These are phyloP conservation scores for Aspergillus leporis DNA, from an alignment of 495 filamentous ascomycete species.

Conservation along the genomic window DNA sequence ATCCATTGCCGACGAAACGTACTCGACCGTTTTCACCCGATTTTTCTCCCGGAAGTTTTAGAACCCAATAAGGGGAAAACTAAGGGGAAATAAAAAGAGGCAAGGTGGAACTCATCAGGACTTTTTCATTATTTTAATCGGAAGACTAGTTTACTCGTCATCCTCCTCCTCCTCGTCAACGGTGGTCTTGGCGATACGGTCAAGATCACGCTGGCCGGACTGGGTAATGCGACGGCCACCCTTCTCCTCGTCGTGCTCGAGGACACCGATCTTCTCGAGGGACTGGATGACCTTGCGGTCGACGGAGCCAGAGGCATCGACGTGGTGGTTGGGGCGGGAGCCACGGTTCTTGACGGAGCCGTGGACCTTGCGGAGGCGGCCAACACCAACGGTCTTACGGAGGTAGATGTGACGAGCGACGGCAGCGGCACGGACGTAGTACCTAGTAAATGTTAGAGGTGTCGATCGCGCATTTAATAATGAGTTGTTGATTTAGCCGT, in stretches of 20 bases:
- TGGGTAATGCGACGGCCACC: constrained; percentile 97
- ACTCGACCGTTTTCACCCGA: constrained; percentile 9
- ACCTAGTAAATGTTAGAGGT: constrained; percentile 49
- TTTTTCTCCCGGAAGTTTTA: constrained; percentile 3
- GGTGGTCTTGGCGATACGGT: constrained; percentile 70
- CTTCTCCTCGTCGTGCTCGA: constrained; percentile 96
- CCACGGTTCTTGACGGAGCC: constrained; percentile 97
- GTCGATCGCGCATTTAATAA: constrained; percentile 1
- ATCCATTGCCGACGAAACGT: constrained; percentile 9
- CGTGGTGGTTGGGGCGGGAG: constrained; percentile 86
- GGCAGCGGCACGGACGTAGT: constrained; percentile 95
- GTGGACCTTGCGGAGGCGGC: constrained; percentile 88
- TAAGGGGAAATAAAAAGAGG: constrained; percentile 7
- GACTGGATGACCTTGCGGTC: constrained; percentile 96
- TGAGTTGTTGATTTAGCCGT: constrained; percentile 22
- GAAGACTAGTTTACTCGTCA: constrained; percentile 47
- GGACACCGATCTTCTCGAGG: constrained; percentile 97
- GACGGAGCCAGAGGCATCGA: constrained; percentile 89
- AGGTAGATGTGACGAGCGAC: constrained; percentile 98
- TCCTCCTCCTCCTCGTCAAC: constrained; percentile 54
- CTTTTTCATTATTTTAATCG: constrained; percentile 37
- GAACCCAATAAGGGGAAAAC: constrained; percentile 2
- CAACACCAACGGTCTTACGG: constrained; percentile 97
- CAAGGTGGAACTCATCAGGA: constrained; percentile 29
- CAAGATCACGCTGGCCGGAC: constrained; percentile 96